These are phyloP conservation scores for Lentithecium fluviatile DNA, from an alignment of 495 filamentous ascomycete genomes.

Conservation along the genomic window DNA sequence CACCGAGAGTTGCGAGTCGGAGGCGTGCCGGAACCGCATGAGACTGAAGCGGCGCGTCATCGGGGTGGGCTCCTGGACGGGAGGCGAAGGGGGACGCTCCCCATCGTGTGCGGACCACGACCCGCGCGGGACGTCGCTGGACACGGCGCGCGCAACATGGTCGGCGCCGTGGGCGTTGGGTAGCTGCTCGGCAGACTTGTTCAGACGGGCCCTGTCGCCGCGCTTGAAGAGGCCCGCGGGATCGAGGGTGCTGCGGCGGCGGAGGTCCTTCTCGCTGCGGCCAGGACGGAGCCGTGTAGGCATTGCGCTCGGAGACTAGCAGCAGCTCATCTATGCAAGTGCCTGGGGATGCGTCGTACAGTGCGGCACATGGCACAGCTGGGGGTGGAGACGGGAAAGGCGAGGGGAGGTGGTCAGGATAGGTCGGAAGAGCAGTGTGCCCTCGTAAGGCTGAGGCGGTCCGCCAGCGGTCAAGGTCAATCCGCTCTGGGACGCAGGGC, in stretches of 20 bases:
- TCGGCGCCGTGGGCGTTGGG: slow-evolving; percentile 19
- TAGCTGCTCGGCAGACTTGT: slow-evolving; percentile 29
- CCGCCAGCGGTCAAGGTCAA: slow-evolving; percentile 1
- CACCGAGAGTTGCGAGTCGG: slow-evolving; percentile 82
- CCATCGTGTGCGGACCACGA: slow-evolving; percentile 14
- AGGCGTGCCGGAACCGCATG: slow-evolving; percentile 87
- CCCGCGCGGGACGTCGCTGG: slow-evolving; percentile 22
- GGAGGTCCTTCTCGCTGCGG: slow-evolving; percentile 40
- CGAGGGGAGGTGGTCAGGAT: slow-evolving; percentile 11
- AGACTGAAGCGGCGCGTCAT: slow-evolving; percentile 76
- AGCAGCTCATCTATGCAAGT: slow-evolving; percentile 33
- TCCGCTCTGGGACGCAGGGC: neutral
- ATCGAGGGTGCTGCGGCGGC: slow-evolving; percentile 45
- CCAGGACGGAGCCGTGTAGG: slow-evolving; percentile 43
- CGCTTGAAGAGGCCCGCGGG: slow-evolving; percentile 35
- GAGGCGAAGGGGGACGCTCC: slow-evolving; percentile 31
- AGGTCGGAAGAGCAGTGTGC: slow-evolving; percentile 16
- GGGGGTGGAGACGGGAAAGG: slow-evolving; percentile 1
- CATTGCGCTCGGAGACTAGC: slow-evolving; percentile 38
- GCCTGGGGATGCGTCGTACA: slow-evolving; percentile 15
- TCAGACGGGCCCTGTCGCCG: slow-evolving; percentile 28
- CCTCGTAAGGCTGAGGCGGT: slow-evolving; percentile 31
- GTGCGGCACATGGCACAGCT: slow-evolving; percentile 35
- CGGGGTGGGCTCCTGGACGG: slow-evolving; percentile 34
- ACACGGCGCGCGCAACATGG: slow-evolving; percentile 31